Conservation (phyloP, 75 land plant species). For the Azolla pinnata region DNA sequence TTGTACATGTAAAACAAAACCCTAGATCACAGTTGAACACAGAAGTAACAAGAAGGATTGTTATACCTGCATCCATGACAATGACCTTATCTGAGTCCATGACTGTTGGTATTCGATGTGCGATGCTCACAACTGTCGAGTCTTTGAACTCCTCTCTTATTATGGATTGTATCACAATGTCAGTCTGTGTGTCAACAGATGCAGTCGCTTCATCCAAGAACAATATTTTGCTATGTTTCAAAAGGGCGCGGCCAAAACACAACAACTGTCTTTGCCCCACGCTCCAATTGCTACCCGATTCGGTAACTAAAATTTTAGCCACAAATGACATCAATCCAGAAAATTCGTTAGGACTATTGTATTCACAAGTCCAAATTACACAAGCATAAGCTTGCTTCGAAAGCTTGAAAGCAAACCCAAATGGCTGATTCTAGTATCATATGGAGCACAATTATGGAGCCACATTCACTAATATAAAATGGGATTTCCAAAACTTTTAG, state of each 20-base stretch:
- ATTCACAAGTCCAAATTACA: no score
- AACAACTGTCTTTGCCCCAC: slow-evolving; percentile 90
- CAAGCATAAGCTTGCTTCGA: no score
- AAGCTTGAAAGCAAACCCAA: background rate
- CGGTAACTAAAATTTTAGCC: no score
- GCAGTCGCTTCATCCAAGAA: slow-evolving; percentile 95
- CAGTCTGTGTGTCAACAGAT: slow-evolving; percentile 51
- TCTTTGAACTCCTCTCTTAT: slow-evolving; percentile 59
- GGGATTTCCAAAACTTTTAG: no score
- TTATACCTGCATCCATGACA: slow-evolving; percentile 80
- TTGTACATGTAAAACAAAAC: no score
- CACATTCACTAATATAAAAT: no score
- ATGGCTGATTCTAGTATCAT: slow-evolving; percentile 2
- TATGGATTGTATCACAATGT: slow-evolving; percentile 62
- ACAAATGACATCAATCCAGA: no score
- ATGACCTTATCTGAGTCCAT: slow-evolving; percentile 86
- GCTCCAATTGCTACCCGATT: slow-evolving; percentile 93
- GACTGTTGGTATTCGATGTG: slow-evolving; percentile 90
- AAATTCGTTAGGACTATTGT: no score
- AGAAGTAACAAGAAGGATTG: no score
- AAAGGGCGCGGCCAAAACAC: slow-evolving; percentile 74
- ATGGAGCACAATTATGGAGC: no score
- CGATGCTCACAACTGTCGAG: slow-evolving; percentile 86
- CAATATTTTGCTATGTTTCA: slow-evolving; percentile 61
- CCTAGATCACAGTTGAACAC: no score